Conservation (phyloP, 1,139 yeast genomes). For the Barnettozyma hawaiiensis region DNA sequence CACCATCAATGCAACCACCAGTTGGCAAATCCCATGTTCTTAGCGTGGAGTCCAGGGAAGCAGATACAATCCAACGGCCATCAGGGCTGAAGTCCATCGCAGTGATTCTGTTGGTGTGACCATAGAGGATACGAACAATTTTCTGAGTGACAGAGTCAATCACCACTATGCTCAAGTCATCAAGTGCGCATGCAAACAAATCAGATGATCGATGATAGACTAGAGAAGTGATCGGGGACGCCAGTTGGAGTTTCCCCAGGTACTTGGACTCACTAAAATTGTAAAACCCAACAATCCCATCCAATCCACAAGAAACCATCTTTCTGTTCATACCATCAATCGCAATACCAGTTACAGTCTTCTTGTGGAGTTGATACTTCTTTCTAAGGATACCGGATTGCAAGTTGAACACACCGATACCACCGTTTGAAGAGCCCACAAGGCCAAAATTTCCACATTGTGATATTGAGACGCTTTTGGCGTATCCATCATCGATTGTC, state of each 20-base stretch:
- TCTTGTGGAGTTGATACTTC: conserved; percentile 59
- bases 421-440: conserved; percentile 87
- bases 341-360: conserved; percentile 83
- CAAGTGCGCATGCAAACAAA: conserved; percentile 78
- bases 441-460: conserved; percentile 94
- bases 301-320: conserved; percentile 84
- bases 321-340: conserved; percentile 85
- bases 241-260: conserved; percentile 62
- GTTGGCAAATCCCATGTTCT: conserved; percentile 98
- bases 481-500: conserved; percentile 78
- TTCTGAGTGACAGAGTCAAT: conserved; percentile 77
- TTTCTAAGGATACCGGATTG: conserved; percentile 84
- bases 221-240: conserved; percentile 74
- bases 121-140: conserved; percentile 82
- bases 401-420: conserved; percentile 82
- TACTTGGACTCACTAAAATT: conserved; percentile 71
- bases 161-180: conserved; percentile 78
- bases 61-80: conserved; percentile 91
- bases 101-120: conserved; percentile 87
- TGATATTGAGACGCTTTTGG: conserved; percentile 74
- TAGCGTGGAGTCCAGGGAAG: conserved; percentile 78
- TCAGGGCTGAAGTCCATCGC: conserved; percentile 89
- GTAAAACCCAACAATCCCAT: conserved; percentile 84
- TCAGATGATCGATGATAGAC: conserved; percentile 79
- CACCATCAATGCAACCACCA: conserved; percentile 95